Percentiles rank a stretch among this genome's conserved stretches.
These are phyloP conservation scores for Phaffia tasmanica DNA, from an alignment of 768 basidiomycete genomes.

Conservation along the genomic window DNA sequence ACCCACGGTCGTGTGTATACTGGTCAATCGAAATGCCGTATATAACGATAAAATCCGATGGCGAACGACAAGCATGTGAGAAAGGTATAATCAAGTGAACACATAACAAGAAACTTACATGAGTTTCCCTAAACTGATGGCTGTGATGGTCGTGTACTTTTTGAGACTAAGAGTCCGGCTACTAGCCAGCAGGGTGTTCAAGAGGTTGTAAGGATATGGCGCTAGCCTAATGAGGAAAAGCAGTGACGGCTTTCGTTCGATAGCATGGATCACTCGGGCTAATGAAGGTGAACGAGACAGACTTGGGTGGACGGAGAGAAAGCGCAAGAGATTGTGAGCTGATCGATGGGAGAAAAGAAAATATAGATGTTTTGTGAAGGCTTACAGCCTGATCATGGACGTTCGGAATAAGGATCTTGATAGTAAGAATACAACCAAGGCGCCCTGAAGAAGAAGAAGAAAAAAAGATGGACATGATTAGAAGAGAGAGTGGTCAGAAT, in stretches of 20 bases:
- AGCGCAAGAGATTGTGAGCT: not conserved
- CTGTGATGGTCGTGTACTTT: slow-evolving; percentile 70
- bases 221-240: slow-evolving; percentile 84
- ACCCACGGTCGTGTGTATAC: slow-evolving; percentile 76
- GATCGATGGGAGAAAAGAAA: slow-evolving; percentile 40
- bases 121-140: slow-evolving; percentile 75
- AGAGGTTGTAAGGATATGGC: slow-evolving; percentile 81
- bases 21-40: not conserved
- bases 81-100: not conserved
- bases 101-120: slow-evolving; percentile 37
- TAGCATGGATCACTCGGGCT: slow-evolving; percentile 69
- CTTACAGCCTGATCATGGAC: slow-evolving; percentile 47
- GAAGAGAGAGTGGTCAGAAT: not conserved
- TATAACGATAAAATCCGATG: not conserved
- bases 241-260: slow-evolving; percentile 74
- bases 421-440: slow-evolving; percentile 66
- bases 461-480: not conserved
- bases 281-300: slow-evolving; percentile 59
- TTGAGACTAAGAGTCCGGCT: slow-evolving; percentile 54
- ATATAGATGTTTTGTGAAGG: slow-evolving; percentile 5
- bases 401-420: slow-evolving; percentile 59
- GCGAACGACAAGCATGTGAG: no score
- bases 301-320: not conserved
- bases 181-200: slow-evolving; percentile 86
- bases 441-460: slow-evolving; percentile 43